Percentiles rank a stretch among this genome's conserved stretches.
Evolutionary conservation across 306 rosid species (phyloP).

Genomic region (Sicyos edulis): DNA sequence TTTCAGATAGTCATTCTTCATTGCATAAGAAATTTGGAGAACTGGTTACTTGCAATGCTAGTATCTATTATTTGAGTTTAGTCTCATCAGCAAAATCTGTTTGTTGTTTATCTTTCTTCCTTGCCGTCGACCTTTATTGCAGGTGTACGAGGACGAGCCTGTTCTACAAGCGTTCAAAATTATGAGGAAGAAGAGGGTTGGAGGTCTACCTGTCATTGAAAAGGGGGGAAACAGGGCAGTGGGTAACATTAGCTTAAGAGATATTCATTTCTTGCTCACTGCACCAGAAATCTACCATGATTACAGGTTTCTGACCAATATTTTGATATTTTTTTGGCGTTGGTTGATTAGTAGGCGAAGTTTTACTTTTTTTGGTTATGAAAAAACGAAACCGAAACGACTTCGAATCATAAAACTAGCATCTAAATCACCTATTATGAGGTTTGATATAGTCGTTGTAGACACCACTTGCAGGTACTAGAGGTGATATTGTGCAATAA

Average conservation of each 20-base stretch:
- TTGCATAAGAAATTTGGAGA: neutral
- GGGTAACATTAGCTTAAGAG: constrained; percentile 79
- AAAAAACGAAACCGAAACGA: neutral
- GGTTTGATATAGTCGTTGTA: neutral
- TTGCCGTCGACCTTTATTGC: neutral
- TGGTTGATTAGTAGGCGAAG: neutral
- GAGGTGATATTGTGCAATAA: no score
- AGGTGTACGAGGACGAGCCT: constrained; percentile 92
- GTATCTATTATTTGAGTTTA: neutral
- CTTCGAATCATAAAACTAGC: neutral
- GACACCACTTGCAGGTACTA: no score
- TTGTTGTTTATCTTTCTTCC: neutral
- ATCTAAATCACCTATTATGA: neutral
- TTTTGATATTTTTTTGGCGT: neutral
- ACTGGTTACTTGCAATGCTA: no score
- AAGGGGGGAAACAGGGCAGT: constrained; percentile 53
- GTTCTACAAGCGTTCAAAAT: constrained; percentile 93
- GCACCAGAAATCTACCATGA: constrained; percentile 93
- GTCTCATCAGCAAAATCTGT: neutral
- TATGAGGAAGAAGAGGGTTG: constrained; percentile 85
- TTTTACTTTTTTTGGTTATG: neutral
- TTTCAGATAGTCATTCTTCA: neutral
- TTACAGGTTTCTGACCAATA: constrained; percentile 51
- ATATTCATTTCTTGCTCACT: constrained; percentile 82
- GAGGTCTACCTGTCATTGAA: constrained; percentile 75